phyloP scores from a whole-genome alignment of 2,329 filamentous ascomycete species.

The Diplodia corticola region DNA sequence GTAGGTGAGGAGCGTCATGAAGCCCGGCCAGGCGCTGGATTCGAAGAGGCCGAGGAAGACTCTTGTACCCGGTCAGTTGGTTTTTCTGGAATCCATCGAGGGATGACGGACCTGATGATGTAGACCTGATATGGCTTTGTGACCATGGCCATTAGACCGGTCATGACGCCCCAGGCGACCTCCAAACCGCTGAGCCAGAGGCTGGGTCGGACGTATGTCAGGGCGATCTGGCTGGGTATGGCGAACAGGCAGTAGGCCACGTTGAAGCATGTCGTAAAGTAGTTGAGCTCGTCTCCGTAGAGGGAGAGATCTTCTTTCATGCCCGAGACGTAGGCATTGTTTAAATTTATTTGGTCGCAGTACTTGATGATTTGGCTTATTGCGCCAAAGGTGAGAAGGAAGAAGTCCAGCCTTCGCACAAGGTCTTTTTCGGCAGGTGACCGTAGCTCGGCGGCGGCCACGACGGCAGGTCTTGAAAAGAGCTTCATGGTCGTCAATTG shows the following conservation, averaged over 20 bases:
- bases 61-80: conserved; percentile 34
- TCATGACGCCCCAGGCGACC: conserved; percentile 43
- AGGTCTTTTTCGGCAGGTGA: neutral
- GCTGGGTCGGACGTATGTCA: conserved; percentile 28
- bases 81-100: fast-evolving
- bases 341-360: conserved; percentile 28
- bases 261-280: conserved; percentile 33
- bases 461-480: neutral
- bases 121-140: neutral
- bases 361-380: conserved; percentile 35
- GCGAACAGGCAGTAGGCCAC: conserved; percentile 33
- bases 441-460: neutral
- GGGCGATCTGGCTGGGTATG: conserved; percentile 32
- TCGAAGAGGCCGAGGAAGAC: conserved; percentile 40
- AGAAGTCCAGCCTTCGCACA: conserved; percentile 12
- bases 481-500: neutral
- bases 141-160: conserved; percentile 36
- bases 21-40: conserved; percentile 38
- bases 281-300: conserved; percentile 34
- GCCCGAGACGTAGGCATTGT: conserved; percentile 35
- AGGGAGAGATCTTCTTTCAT: conserved; percentile 36
- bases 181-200: conserved; percentile 45
- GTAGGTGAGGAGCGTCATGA: conserved; percentile 28
- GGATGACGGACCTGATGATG: neutral
- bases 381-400: conserved; percentile 17